Evolutionary conservation across 257 asterid genomes (phyloP).

Genomic region (Ballota nigra): DNA sequence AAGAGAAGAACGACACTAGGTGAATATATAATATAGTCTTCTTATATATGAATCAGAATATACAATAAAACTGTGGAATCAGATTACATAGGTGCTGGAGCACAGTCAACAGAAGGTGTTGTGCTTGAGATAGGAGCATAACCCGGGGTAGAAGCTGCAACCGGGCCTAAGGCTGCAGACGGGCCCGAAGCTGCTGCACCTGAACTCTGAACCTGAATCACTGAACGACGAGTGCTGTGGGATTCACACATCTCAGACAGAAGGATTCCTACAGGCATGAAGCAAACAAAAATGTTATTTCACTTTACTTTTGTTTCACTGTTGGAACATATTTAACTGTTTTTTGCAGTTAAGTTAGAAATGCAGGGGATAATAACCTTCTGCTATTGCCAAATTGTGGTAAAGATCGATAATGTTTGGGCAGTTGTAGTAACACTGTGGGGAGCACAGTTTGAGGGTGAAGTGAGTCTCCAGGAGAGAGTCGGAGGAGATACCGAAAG

Average conservation of each 20-base stretch:
- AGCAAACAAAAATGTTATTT: not conserved
- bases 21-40: not conserved
- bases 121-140: slow-evolving; percentile 16
- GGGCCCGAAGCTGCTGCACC: slow-evolving; percentile 36
- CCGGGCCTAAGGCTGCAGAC: slow-evolving; percentile 21
- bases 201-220: slow-evolving; percentile 44
- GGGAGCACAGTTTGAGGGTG: slow-evolving; percentile 34
- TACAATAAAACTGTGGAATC: slow-evolving; percentile 13
- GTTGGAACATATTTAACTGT: not conserved
- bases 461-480: slow-evolving; percentile 29
- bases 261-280: slow-evolving; percentile 32
- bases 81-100: slow-evolving; percentile 32
- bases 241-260: slow-evolving; percentile 44
- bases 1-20: not conserved
- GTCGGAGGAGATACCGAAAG: slow-evolving; percentile 43
- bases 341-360: not conserved
- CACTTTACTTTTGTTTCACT: too few species aligned
- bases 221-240: slow-evolving; percentile 34
- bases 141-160: not conserved
- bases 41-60: slow-evolving; percentile 7
- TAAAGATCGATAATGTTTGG: slow-evolving; percentile 43
- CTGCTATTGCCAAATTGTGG: slow-evolving; percentile 42
- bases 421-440: slow-evolving; percentile 38
- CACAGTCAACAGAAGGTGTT: slow-evolving; percentile 21
- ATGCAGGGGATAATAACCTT: slow-evolving; percentile 27